A percentile compares a stretch with the other conserved stretches of the same genome.
Conservation (phyloP, 805 yeast genomes). For the Dipodascus albidus region DNA sequence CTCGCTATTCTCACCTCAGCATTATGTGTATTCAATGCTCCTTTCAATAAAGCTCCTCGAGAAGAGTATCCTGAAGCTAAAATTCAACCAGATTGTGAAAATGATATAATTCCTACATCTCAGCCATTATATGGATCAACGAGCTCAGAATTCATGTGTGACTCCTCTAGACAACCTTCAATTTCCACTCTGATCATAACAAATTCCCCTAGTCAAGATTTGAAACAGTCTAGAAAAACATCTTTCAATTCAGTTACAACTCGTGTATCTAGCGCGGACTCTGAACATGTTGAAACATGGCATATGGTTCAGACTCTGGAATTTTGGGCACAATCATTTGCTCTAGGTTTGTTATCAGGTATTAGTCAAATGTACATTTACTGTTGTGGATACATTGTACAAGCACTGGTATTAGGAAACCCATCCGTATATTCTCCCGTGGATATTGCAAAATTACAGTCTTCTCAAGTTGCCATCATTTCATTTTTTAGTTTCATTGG, state of each 20-base stretch:
- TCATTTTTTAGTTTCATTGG: constrained; percentile 61
- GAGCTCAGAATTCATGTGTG: not conserved
- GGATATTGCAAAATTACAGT: constrained; percentile 38
- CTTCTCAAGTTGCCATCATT: constrained; percentile 59
- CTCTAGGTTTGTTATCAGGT: constrained; percentile 49
- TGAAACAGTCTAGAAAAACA: not conserved
- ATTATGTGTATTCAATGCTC: constrained; percentile 8
- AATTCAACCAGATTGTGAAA: not conserved
- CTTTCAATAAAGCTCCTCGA: constrained; percentile 8
- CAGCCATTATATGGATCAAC: not conserved
- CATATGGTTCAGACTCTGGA: constrained; percentile 21
- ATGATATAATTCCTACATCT: not conserved
- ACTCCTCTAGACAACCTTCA: not conserved
- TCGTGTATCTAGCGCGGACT: not conserved
- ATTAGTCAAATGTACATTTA: constrained; percentile 67
- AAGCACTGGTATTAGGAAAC: constrained; percentile 28
- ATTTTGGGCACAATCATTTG: constrained; percentile 40
- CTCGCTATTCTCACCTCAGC: constrained; percentile 12
- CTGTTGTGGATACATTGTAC: constrained; percentile 60
- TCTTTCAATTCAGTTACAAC: not conserved
- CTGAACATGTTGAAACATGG: constrained; percentile 8
- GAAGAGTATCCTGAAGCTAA: not conserved
- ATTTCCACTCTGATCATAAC: not conserved
- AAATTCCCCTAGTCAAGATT: not conserved
- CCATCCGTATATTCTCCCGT: not conserved